Evolutionary conservation across 2,329 filamentous ascomycete genomes (phyloP), one percentile per base, ranked within the genome.

Genomic region (Fusarium robinianum): DNA sequence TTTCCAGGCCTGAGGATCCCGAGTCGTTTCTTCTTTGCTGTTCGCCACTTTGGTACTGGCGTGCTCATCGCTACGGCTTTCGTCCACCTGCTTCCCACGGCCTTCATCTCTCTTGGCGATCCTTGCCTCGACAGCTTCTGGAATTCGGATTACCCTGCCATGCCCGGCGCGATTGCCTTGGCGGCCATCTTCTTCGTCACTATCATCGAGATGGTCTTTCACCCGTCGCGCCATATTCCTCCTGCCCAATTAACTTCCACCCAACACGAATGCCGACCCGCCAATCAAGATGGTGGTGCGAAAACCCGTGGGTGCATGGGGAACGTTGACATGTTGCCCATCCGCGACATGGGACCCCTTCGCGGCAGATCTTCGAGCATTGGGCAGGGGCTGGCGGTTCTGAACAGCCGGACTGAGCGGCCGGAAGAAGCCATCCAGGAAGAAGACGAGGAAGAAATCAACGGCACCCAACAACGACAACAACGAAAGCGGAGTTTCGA

Each of bases 131-230:
- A 85, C 9, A 71, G 75, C 40, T 87, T 90, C 63, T 95, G 89
- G 82, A 90, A 80, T 60, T 60, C 83, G 29, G 78, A 80, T 18
- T 95, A 92, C 68, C 80, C 78, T 39, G 86, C 88, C 15, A 87
- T 94, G 71, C 83, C 89, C 1, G 89, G 90, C 4, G 78, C 90
- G 37, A 83, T 95, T 45, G 84, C 88, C 34, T 89, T 95, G 81
- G 72, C 83, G 8, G 84, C 86, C 18, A 87, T 90, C 24, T 78
- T 95, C 57, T 75, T 88, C 8, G 90, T 96, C 6, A 87, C 92
- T 8, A 76, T 84, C 8, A 78, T 96, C 48, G 91, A 96, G 67
- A 95, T 83, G 78, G 69, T 78, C 17, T 79, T 84, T 43, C 72
- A 74, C 26, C 74, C 74, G 0, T 66, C 67, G 11, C 64, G 70